These are phyloP conservation scores for Crassisporium funariophilum DNA, from an alignment of 768 basidiomycete genomes.

Conservation along the genomic window DNA sequence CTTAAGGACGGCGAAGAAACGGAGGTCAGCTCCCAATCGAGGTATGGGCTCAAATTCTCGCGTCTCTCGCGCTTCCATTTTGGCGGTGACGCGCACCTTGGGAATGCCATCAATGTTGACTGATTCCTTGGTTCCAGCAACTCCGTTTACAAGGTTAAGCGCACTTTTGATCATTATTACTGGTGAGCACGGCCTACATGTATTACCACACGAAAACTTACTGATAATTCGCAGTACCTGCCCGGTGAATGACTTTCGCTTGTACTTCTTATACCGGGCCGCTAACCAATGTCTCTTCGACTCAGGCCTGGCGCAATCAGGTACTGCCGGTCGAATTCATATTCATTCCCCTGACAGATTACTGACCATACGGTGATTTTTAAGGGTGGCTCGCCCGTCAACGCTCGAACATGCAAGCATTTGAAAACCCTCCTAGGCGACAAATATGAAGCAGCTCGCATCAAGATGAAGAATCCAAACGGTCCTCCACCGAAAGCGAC, in stretches of 20 bases:
- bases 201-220: not conserved
- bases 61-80: not conserved
- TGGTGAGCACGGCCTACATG: slow-evolving; percentile 23
- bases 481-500: slow-evolving; percentile 24
- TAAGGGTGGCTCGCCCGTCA: slow-evolving; percentile 40
- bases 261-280: slow-evolving; percentile 1
- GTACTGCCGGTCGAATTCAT: slow-evolving; percentile 5
- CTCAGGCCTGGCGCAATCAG: slow-evolving; percentile 32
- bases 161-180: slow-evolving; percentile 44
- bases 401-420: slow-evolving; percentile 53
- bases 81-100: slow-evolving; percentile 19
- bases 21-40: slow-evolving; percentile 44
- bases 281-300: slow-evolving; percentile 24
- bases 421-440: slow-evolving; percentile 46
- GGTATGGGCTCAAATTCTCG: slow-evolving; percentile 22
- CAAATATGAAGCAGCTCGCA: slow-evolving; percentile 47
- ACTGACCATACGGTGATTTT: not conserved
- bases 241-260: slow-evolving; percentile 23
- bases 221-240: slow-evolving; percentile 24
- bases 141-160: slow-evolving; percentile 44
- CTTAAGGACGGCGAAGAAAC: slow-evolving; percentile 50
- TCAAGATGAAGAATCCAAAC: slow-evolving; percentile 44
- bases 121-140: slow-evolving; percentile 29
- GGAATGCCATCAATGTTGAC: slow-evolving; percentile 3
- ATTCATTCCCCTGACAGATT: not conserved